These are phyloP conservation scores for Aspergillus caelatus DNA, from an alignment of 2,329 filamentous ascomycete species.

Conservation along the genomic window DNA sequence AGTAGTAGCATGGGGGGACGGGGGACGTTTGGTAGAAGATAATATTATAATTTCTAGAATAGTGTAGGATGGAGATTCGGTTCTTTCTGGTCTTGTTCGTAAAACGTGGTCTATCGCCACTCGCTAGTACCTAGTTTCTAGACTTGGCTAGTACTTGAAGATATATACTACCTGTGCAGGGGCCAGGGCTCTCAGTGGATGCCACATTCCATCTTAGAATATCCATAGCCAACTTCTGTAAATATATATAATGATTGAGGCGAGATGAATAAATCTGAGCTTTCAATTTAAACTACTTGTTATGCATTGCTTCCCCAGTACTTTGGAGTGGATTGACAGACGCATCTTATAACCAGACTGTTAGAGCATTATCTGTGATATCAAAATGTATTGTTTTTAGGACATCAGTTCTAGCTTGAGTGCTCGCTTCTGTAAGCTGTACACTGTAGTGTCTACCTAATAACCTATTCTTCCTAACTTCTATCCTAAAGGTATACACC, in stretches of 20 bases:
- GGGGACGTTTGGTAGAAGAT: fast-evolving
- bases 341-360: not conserved
- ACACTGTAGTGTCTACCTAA: too few species aligned
- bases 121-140: not conserved
- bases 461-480: too few species aligned
- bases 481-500: too few species aligned
- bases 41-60: not conserved
- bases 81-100: not conserved
- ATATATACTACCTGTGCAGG: too few species aligned
- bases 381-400: not conserved
- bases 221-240: not conserved
- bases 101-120: not conserved
- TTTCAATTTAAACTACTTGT: not conserved
- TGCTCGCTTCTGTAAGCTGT: too few species aligned
- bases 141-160: not conserved
- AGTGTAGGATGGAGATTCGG: not conserved
- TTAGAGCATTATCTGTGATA: not conserved
- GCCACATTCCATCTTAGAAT: too few species aligned
- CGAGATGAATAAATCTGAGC: not conserved
- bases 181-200: too few species aligned
- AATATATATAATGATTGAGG: not conserved
- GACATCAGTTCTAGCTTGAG: too few species aligned
- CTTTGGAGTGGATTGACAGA: not conserved
- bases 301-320: not conserved
- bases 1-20: not conserved